Base-by-base conservation (phyloP, 2,329 filamentous ascomycete species). In the Penicillium sp. region DNA sequence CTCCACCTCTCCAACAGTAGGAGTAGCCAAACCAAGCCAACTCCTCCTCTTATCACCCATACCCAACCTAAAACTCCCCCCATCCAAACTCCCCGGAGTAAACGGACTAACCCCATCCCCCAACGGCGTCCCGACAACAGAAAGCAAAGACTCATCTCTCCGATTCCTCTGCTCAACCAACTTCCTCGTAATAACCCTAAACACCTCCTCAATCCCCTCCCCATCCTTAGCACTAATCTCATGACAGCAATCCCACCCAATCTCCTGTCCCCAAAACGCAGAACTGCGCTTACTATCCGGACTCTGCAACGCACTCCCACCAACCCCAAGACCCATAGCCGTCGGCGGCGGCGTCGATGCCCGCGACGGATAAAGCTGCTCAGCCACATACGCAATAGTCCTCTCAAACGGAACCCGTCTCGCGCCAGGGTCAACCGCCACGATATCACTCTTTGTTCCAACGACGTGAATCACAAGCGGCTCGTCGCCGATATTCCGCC, bases 191-290 rank as follows among this genome's bases (percentile, higher is more conserved):
- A 90, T 87, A 24, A 95, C 89, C 1, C 92, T 81, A 63, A 97
- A 97, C 0, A 98, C 90, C 71, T 97, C 93, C 61, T 97, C 93
- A 15, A 98, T 91, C 15, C 92, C 92, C 75, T 96, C 91, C 49
- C 91, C 91, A 63, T 86, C 90, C 76, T 95, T 92, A 42, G 92
- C 91, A 60, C 86, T 91, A 65, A 98, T 92, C 74, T 98, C 93
- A 70, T 97, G 93, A 69, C 92, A 97, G 55, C 90, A 95, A 64
- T 96, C 91, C 91, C 92, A 97, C 45, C 91, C 90, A 5, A 90
- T 84, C 66, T 96, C 91, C 68, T 93, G 88, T 20, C 86, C 89
- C 91, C 91, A 96, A 72, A 70, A 77, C 44, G 61, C 75, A 55
- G 66, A 74, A 62, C 72, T 72, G 52, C 71, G 73, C 51, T 75